Evolutionary conservation across 768 basidiomycete species (phyloP), one percentile per base, ranked within the genome.

Genomic region (Amanita thiersii): DNA sequence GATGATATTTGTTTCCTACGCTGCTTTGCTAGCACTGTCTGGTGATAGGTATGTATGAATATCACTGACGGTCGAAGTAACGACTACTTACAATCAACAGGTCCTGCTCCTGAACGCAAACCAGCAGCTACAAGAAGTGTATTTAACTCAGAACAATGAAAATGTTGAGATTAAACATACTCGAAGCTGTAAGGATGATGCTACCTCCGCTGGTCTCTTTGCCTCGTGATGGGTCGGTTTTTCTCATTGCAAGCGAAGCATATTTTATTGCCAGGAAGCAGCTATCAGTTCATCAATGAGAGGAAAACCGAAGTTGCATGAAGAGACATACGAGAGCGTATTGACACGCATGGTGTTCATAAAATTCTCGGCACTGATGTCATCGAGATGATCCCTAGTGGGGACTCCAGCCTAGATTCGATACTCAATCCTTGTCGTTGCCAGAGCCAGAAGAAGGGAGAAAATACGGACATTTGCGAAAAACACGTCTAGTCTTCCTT

Each of bases 1-100:
- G 29, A 46, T 12, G 3, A 25, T n/a, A 18, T 6, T 6, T 25
- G 45, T 12, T 9, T 66, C 81, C 63, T 55, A 91, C 89, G 89
- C 89, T 23, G 91, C 86, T 68, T 96, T 96, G 51, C 86, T 87
- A 39, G 90, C 90, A 51, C 88, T 91, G 52, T 94, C 91, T 84
- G 58, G 41, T 32, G 37, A 46, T 24, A 12, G 20, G 28, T 26
- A 40, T 36, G 12, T 15, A 12, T 29, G 7, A 23, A 23, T 11
- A 20, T 2, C 32, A 44, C 19, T 47, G 2, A 23, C 14, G 29
- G 37, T n/a, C n/a, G n/a, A 39, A 15, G 23, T 31, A 18, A 12
- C 28, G 2, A 36, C 17, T 6, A 48, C 84, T 65, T 53, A 89
- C 86, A 93, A 49, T 93, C 86, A 35, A 83, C 57, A 0, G 86